Evolutionary conservation across 31 red algal genomes (phyloP).

Genomic region (Bonnemaisonia californica): DNA sequence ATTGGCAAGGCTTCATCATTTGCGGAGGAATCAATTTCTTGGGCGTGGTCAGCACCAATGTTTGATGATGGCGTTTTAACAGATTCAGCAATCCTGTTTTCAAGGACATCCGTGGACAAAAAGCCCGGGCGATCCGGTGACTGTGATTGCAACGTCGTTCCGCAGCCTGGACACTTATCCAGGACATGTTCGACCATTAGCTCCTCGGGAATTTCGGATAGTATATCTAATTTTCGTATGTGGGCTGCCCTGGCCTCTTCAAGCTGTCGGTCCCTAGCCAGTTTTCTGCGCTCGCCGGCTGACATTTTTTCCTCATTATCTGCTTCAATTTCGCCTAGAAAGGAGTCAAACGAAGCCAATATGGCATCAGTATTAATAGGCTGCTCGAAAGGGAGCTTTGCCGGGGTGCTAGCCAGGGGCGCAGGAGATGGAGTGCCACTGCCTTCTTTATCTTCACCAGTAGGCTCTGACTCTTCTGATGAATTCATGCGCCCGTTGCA

Average conservation of each 20-base stretch:
- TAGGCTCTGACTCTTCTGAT: background rate
- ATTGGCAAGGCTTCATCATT: constrained; percentile 5
- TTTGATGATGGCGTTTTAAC: background rate
- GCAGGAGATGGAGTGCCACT: no score
- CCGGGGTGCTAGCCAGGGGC: no score
- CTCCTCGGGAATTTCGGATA: constrained; percentile 50
- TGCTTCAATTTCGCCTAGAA: constrained; percentile 5
- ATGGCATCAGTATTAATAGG: background rate
- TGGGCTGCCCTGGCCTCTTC: constrained; percentile 14
- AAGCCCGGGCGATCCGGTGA: constrained; percentile 60
- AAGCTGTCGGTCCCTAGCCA: background rate
- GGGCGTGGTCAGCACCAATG: constrained; percentile 4
- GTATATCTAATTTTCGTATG: constrained; percentile 45
- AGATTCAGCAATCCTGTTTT: background rate
- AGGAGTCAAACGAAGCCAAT: constrained; percentile 11
- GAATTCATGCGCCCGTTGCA: background rate
- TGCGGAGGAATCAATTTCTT: background rate
- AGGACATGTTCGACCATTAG: constrained; percentile 33
- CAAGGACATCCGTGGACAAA: constrained; percentile 27
- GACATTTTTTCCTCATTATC: background rate
- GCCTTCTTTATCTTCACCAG: background rate
- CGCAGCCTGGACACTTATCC: constrained; percentile 74
- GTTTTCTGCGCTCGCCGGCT: background rate
- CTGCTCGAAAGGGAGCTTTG: background rate
- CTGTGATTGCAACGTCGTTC: constrained; percentile 56